A percentile compares a stretch with the other conserved stretches of the same genome.
Evolutionary conservation across 1,284 basidiomycete species (phyloP).

Genomic region (Austroboletus niveus): DNA sequence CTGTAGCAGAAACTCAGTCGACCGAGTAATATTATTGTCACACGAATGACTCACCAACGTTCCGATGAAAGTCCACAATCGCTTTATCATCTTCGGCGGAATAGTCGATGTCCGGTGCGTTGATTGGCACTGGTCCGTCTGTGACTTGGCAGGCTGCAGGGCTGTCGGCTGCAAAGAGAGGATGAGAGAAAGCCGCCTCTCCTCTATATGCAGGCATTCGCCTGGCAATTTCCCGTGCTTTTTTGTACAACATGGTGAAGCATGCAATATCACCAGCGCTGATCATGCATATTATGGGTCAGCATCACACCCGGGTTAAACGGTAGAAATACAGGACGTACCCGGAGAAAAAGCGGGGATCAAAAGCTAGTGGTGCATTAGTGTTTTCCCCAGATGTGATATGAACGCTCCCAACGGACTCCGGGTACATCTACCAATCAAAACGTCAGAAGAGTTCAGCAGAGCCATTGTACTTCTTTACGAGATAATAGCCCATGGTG

Average conservation of each 20-base stretch:
- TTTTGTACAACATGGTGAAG: slow-evolving; percentile 20
- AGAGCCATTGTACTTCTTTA: neutral
- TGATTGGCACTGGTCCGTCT: slow-evolving; percentile 38
- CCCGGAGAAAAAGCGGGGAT: slow-evolving; percentile 1
- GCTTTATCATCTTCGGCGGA: slow-evolving; percentile 52
- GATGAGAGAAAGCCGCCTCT: slow-evolving; percentile 44
- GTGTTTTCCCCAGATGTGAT: slow-evolving; percentile 15
- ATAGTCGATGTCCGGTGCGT: slow-evolving; percentile 54
- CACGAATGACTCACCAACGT: slow-evolving; percentile 22
- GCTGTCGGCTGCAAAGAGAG: slow-evolving; percentile 45
- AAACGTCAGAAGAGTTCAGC: too few relatives aligned
- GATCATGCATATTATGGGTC: neutral
- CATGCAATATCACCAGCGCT: neutral
- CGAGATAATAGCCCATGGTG: neutral
- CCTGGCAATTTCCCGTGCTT: slow-evolving; percentile 43
- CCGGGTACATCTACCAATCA: neutral
- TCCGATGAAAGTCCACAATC: slow-evolving; percentile 42
- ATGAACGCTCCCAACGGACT: slow-evolving; percentile 15
- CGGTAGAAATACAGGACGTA: neutral
- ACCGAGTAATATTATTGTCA: too few relatives aligned
- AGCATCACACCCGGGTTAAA: too few relatives aligned
- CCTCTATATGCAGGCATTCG: slow-evolving; percentile 38
- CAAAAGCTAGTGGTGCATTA: slow-evolving; percentile 17
- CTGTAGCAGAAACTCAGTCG: slow-evolving; percentile 25
- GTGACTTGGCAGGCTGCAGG: slow-evolving; percentile 38